A percentile compares a stretch with the other conserved stretches of the same genome.
These are phyloP conservation scores for Haplographium delicatum DNA, from an alignment of 495 filamentous ascomycete genomes.

Conservation along the genomic window DNA sequence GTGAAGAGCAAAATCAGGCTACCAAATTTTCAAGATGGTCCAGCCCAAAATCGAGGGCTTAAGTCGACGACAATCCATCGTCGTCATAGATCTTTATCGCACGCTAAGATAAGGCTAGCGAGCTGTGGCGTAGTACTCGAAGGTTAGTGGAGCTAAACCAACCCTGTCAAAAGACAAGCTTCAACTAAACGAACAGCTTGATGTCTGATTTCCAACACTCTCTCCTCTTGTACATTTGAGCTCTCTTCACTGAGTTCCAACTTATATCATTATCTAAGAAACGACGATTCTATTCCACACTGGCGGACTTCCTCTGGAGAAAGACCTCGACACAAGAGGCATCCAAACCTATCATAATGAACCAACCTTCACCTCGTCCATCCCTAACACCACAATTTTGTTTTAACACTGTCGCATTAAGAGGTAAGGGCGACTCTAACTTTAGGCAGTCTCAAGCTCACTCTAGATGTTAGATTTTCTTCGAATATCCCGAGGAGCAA, in stretches of 20 bases:
- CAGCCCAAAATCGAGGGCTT: neutral
- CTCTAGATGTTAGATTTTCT: conserved; percentile 68
- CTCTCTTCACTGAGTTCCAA: no score
- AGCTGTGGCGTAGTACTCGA: no score
- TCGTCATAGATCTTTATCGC: conserved; percentile 13
- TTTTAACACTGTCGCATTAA: conserved; percentile 77
- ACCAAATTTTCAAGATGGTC: neutral
- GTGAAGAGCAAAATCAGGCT: conserved; percentile 1
- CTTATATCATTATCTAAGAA: no score
- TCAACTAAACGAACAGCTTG: no score
- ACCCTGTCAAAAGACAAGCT: no score
- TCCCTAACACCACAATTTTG: conserved; percentile 83
- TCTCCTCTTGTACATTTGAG: no score
- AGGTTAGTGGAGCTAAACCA: no score
- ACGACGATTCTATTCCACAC: no score
- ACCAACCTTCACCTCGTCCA: conserved; percentile 53
- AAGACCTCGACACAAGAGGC: conserved; percentile 33
- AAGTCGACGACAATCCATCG: neutral
- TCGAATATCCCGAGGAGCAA: conserved; percentile 73
- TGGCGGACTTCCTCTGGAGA: conserved; percentile 48
- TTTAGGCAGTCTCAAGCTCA: no score
- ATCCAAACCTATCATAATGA: conserved; percentile 49
- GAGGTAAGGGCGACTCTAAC: conserved; percentile 51
- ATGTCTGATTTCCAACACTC: no score
- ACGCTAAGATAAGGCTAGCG: conserved; percentile 10